Conservation (phyloP, 192 early-diverging fungal genomes). For the Phycomyces blakesleeanus region DNA sequence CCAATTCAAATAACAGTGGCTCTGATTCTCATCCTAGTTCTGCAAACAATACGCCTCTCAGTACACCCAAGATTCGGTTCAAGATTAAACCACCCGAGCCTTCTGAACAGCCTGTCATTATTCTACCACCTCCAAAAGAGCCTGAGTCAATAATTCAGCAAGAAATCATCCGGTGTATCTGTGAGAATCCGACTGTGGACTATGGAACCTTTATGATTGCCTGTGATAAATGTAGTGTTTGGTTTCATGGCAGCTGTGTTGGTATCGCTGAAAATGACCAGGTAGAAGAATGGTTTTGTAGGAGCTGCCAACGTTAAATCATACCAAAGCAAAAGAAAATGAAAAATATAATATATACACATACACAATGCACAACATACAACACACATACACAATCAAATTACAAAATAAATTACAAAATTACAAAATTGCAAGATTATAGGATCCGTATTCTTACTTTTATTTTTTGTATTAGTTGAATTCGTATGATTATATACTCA, state of each 20-base stretch:
- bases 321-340: too few species aligned
- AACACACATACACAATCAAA: too few species aligned
- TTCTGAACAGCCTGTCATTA: slow-evolving; percentile 1
- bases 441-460: too few species aligned
- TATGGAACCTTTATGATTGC: slow-evolving; percentile 64
- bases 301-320: too few species aligned
- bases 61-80: slow-evolving; percentile 37
- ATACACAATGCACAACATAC: too few species aligned
- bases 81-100: slow-evolving; percentile 28
- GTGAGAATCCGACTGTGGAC: slow-evolving; percentile 52
- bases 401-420: too few species aligned
- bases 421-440: too few species aligned
- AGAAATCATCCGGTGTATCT: slow-evolving; percentile 55
- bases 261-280: slow-evolving; percentile 35
- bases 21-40: neutral
- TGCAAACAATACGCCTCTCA: slow-evolving; percentile 7
- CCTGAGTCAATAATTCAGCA: neutral
- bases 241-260: slow-evolving; percentile 62
- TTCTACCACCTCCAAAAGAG: slow-evolving; percentile 2
- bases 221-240: slow-evolving; percentile 55
- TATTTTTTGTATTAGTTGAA: too few species aligned
- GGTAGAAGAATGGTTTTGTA: slow-evolving; percentile 20
- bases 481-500: too few species aligned
- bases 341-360: too few species aligned
- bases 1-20: neutral